A percentile compares a stretch with the other conserved stretches of the same genome.
Evolutionary conservation across 805 yeast species (phyloP).

Genomic region (Cyberlindnera petersonii): DNA sequence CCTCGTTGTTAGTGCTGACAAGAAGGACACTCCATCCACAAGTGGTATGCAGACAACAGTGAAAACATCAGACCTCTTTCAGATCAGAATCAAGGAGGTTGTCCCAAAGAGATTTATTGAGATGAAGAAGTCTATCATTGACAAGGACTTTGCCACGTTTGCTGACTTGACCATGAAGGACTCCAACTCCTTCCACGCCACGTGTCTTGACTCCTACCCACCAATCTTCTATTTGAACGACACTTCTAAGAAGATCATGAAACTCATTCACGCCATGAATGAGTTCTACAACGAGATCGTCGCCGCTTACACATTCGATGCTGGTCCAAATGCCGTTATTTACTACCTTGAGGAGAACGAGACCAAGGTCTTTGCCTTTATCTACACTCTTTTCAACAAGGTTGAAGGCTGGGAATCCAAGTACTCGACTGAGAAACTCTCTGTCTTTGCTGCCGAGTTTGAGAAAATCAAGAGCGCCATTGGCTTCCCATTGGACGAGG

Average conservation of each 20-base stretch:
- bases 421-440: conserved; percentile 29
- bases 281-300: conserved; percentile 49
- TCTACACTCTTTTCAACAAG: conserved; percentile 54
- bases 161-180: conserved; percentile 94
- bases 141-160: conserved; percentile 73
- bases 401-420: conserved; percentile 68
- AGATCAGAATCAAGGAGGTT: conserved; percentile 69
- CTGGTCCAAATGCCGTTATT: conserved; percentile 98
- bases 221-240: conserved; percentile 95
- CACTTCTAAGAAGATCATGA: conserved; percentile 78
- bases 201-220: conserved; percentile 92
- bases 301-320: conserved; percentile 97
- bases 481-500: conserved; percentile 42
- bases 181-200: conserved; percentile 96
- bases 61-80: conserved; percentile 79
- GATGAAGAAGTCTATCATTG: conserved; percentile 73
- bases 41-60: conserved; percentile 97
- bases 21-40: conserved; percentile 93
- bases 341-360: conserved; percentile 82
- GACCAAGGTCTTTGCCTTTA: conserved; percentile 62
- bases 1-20: conserved; percentile 86
- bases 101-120: conserved; percentile 83
- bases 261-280: conserved; percentile 74
- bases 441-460: conserved; percentile 24
- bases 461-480: conserved; percentile 30